Evolutionary conservation across 2,329 filamentous ascomycete genomes (phyloP).

Genomic region (Cordyceps fumosorosea): DNA sequence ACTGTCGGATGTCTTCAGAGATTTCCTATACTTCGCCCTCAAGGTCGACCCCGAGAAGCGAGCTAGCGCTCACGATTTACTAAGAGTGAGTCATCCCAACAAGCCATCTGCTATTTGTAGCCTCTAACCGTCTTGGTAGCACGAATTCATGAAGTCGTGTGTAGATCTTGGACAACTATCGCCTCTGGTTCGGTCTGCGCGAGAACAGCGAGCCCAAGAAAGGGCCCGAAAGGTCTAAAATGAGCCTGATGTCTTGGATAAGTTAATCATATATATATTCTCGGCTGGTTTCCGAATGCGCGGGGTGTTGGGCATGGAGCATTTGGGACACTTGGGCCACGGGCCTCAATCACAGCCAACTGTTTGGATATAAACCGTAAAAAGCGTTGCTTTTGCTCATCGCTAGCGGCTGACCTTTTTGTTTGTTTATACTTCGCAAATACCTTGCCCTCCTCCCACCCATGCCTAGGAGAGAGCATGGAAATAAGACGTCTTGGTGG

Average conservation of each 20-base stretch:
- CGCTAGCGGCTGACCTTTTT: not conserved
- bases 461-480: not conserved
- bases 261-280: not conserved
- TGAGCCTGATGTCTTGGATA: not conserved
- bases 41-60: conserved; percentile 97
- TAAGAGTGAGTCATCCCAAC: conserved; percentile 60
- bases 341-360: not conserved
- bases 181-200: conserved; percentile 78
- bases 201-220: conserved; percentile 79
- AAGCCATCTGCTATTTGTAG: conserved; percentile 23
- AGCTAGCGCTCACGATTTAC: conserved; percentile 86
- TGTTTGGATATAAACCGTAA: not conserved
- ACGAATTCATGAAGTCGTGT: conserved; percentile 73
- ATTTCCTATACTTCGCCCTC: conserved; percentile 87
- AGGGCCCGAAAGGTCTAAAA: conserved; percentile 59
- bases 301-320: not conserved
- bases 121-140: conserved; percentile 40
- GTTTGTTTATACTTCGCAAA: conserved; percentile 3
- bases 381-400: not conserved
- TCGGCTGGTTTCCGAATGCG: conserved; percentile 6
- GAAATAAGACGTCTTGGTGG: not conserved
- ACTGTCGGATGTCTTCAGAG: conserved; percentile 73
- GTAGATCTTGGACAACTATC: conserved; percentile 71
- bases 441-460: not conserved
- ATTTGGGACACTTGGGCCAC: not conserved